Evolutionary conservation across 148 eudicot species (phyloP), one percentile per base, ranked within the genome.

Genomic region (Chenopodium formosanum): DNA sequence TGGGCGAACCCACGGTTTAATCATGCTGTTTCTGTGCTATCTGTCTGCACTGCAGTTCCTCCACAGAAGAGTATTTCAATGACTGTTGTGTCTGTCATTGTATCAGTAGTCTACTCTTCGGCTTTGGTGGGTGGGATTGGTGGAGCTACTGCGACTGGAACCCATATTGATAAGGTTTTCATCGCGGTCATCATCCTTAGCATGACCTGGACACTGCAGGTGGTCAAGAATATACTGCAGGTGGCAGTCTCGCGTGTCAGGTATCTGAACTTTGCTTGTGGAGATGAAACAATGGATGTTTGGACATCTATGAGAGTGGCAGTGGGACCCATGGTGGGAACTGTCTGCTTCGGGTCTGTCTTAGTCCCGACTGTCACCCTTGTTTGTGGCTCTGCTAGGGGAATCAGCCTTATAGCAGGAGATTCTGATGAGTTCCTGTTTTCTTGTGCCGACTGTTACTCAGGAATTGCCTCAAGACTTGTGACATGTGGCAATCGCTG

Each of bases 371-470:
- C 81, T 44, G 81, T 90, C 9, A 80, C 78, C 48, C 75, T 91
- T 0, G 68, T 90, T 1, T 83, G 88, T 0, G 92, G 92, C 29
- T 81, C 83, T 5, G 88, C 93, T 0, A 82, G 91, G 65, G 88
- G 86, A 0, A 70, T 90, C 20, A 79, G 83, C 48, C 47, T 84
- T 58, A 72, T 90, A 17, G 87, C 93, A 17, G 94, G 93, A 29
- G 94, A 88, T 46, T 77, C 87, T 27, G 97, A 93, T 2, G 94
- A 93, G 87, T 89, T 90, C 88, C 85, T 91, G 90, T 91, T 93
- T 86, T 93, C 92, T 0, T 92, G 92, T 71, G 85, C 89, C 19
- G 75, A 86, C 53, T 93, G 94, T 80, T 91, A 83, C 72, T 84
- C 83, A 4, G 82, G 88, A 13, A 64, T 91, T 4, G 91, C 85